Percentiles rank a stretch among this genome's conserved stretches.
Evolutionary conservation across 1,139 yeast species (phyloP).

Genomic region (Kodamaea sp.): DNA sequence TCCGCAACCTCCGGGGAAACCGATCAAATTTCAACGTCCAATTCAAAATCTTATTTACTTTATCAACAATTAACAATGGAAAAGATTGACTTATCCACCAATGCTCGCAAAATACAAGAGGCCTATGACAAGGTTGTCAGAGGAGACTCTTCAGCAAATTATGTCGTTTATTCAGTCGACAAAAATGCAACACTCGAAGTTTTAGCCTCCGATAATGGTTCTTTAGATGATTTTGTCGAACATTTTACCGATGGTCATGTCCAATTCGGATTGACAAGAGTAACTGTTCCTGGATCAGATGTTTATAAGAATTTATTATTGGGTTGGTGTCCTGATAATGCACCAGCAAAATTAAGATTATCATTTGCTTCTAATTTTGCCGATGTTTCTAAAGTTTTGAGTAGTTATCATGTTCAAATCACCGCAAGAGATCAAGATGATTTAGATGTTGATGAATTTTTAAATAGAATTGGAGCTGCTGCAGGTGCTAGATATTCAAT

Average conservation of each 20-base stretch:
- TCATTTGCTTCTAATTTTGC: slow-evolving; percentile 76
- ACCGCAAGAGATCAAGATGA: slow-evolving; percentile 96
- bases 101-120: slow-evolving; percentile 58
- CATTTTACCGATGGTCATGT: slow-evolving; percentile 84
- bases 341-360: slow-evolving; percentile 71
- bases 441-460: slow-evolving; percentile 70
- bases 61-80: slow-evolving; percentile 37
- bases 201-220: slow-evolving; percentile 56
- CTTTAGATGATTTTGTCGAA: slow-evolving; percentile 72
- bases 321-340: slow-evolving; percentile 93
- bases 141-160: slow-evolving; percentile 53
- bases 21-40: background rate
- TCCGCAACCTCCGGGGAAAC: background rate
- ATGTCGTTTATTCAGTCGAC: slow-evolving; percentile 64
- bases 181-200: slow-evolving; percentile 56
- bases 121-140: slow-evolving; percentile 62
- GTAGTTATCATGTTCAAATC: slow-evolving; percentile 91
- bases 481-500: slow-evolving; percentile 94
- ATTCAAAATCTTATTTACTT: background rate
- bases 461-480: slow-evolving; percentile 79
- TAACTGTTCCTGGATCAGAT: slow-evolving; percentile 85
- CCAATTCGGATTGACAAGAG: slow-evolving; percentile 87
- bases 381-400: slow-evolving; percentile 61
- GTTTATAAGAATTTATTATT: slow-evolving; percentile 78
- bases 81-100: slow-evolving; percentile 53